These are phyloP conservation scores for Amphirosellinia nigrospora DNA, from an alignment of 495 filamentous ascomycete species.

Conservation along the genomic window DNA sequence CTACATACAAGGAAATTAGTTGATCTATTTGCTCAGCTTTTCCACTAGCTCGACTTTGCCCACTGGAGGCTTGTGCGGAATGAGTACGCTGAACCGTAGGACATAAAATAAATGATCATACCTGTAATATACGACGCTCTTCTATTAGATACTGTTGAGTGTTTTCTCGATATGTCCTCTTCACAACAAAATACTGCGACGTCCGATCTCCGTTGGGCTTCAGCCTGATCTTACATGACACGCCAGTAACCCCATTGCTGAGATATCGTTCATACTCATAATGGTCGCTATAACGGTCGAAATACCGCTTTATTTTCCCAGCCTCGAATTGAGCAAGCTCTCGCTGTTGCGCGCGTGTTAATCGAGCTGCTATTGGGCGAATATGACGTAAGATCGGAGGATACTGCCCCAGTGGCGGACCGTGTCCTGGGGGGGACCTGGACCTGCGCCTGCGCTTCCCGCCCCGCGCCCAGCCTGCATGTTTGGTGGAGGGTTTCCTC, in stretches of 20 bases:
- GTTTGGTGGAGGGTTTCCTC: not conserved
- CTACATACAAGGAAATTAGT: not conserved
- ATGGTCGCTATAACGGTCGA: not conserved
- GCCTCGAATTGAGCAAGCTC: not conserved
- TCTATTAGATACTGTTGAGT: not conserved
- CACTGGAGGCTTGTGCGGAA: not conserved
- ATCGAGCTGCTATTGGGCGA: no score
- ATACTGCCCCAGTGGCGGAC: not conserved
- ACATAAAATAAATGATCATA: not conserved
- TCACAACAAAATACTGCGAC: not conserved
- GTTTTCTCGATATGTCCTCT: not conserved
- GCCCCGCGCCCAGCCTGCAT: not conserved
- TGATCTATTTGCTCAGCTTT: not conserved
- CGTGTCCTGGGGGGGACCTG: not conserved
- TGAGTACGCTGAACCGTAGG: not conserved
- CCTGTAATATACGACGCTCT: not conserved
- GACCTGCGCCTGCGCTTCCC: not conserved
- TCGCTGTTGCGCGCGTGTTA: not conserved
- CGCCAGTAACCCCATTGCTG: not conserved
- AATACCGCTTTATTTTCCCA: not conserved
- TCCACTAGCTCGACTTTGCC: not conserved
- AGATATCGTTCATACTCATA: not conserved
- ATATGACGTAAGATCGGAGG: not conserved
- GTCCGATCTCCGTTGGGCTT: not conserved
- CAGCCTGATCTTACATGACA: slow-evolving; percentile 5